Base-by-base conservation (phyloP, 805 yeast species). In the Ogataea corticis region DNA sequence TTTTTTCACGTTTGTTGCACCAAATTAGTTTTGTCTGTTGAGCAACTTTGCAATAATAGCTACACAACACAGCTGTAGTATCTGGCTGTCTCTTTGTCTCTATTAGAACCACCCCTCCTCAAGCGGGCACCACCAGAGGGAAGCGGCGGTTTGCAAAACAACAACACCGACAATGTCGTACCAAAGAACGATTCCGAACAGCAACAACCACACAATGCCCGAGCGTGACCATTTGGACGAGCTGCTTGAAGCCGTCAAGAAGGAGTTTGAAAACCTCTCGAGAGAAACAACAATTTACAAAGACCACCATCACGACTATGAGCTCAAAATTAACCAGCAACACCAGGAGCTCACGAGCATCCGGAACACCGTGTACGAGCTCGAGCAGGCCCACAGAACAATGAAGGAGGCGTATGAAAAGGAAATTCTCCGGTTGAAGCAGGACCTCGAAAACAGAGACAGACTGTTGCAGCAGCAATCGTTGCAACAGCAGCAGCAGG, bases 321-420 rank as follows among this genome's bases (percentile, higher is more conserved):
- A 92, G 67, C 73, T 85, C 57, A 91, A 91, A 65, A 83, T 89
- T 63, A 84, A 80, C 62, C 97, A 91, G 69, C 97, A 92, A 68
- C 83, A 89, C 46, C 86, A 84, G 42, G 99, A 94, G 67, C 83
- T 92, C 79, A 91, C 90, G 63, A 96, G 87, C 65, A 90, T 92
- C 47, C 80, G 97, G 60, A 95, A 90, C 61, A 88, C 96, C 10
- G 96, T 92, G 23, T 90, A 84, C 62, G 98, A 94, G 64, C 77
- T 92, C 59, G 97, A 92, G 67, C 79, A 85, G 77, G 92, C 96
- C 32, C 98, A 92, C 71, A 78, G 96, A 57, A 87, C 88, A 63
- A 87, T 94, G 78, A 91, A 92, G 70, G 97, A 92, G 61, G 90
- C 91, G 38, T 94, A 92, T 68, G 97, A 92, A 67, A 96, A 87